phyloP scores from a whole-genome alignment of 2,329 filamentous ascomycete species.

The Fusarium clavum region DNA sequence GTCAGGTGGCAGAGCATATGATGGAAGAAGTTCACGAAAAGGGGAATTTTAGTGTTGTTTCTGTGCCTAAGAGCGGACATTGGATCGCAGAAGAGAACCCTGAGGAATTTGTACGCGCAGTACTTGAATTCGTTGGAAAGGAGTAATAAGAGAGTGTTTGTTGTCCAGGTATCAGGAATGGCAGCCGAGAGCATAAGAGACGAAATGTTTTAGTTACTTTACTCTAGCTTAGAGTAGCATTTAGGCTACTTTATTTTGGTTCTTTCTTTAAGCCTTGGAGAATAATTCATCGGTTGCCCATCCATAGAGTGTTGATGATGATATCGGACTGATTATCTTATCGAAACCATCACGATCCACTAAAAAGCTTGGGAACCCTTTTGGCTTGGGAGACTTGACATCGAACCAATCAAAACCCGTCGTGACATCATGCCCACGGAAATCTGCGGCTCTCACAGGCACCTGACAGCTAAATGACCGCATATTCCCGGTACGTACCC shows the following conservation, averaged over 20 bases:
- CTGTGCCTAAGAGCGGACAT: constrained; percentile 20
- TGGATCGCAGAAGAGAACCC: constrained; percentile 28
- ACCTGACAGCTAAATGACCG: constrained; percentile 25
- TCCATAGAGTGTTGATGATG: background rate
- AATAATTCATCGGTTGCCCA: too few species aligned
- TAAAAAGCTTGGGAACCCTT: constrained; percentile 28
- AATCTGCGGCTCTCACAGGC: constrained; percentile 40
- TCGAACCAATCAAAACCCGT: constrained; percentile 31
- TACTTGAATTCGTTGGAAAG: constrained; percentile 20
- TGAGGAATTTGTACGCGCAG: constrained; percentile 7
- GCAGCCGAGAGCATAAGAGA: background rate
- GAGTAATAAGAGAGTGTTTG: background rate
- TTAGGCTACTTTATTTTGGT: background rate
- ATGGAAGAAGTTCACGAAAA: constrained; percentile 19
- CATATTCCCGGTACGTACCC: constrained; percentile 24
- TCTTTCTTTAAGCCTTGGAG: too few species aligned
- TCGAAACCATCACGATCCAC: constrained; percentile 27
- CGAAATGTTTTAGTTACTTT: background rate
- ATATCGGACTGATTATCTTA: constrained; percentile 31
- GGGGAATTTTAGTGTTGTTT: constrained; percentile 7
- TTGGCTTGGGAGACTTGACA: background rate
- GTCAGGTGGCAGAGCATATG: constrained; percentile 22
- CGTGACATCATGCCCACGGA: constrained; percentile 42
- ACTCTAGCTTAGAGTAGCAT: background rate
- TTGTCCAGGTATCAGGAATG: background rate